Base-by-base conservation (phyloP, 768 basidiomycete species). In the Boletus vermiculosoides region DNA sequence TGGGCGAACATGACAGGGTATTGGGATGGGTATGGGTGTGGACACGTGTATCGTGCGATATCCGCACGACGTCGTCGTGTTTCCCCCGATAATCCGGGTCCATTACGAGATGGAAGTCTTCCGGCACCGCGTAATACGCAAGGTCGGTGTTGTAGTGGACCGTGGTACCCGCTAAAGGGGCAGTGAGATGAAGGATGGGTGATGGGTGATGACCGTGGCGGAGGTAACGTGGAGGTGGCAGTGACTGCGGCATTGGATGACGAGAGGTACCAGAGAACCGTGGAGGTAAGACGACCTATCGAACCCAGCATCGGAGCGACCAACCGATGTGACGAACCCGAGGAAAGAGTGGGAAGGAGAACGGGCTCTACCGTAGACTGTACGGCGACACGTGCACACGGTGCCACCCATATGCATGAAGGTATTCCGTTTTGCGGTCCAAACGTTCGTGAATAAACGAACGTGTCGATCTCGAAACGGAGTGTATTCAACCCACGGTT, bases 111-210 rank as follows among this genome's bases (percentile, higher is more conserved):
- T 52, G n/a, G n/a, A n/a, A 39, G 39, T 11, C 28, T 36, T 49
- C 36, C 40, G 56, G 41, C 36, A 42, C 57, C 46, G 55, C 60
- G 49, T 47, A 53, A 57, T n/a, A 31, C 11, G 25, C 50, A 28
- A 20, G 5, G 15, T 36, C 44, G 39, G 30, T 6, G 20, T 16
- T 3, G 23, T 22, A 30, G 34, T 15, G n/a, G n/a, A n/a, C n/a
- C n/a, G n/a, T n/a, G 12, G 20, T 20, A 6, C 41, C 23, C 13
- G 50, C 36, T 46, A 36, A 15, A 22, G 31, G 45, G 41, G 41
- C 20, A 48, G 45, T 47, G 50, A 52, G 33, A 50, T 18, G 16
- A 20, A 39, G 18, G 30, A 31, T 16, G 12, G 37, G 28, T n/a
- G n/a, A n/a, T n/a, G n/a, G n/a, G n/a, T n/a, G n/a, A n/a, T n/a